Percentiles rank a stretch among this genome's conserved stretches.
Evolutionary conservation across 768 basidiomycete genomes (phyloP).

Genomic region (Boletus tylopilopsis): DNA sequence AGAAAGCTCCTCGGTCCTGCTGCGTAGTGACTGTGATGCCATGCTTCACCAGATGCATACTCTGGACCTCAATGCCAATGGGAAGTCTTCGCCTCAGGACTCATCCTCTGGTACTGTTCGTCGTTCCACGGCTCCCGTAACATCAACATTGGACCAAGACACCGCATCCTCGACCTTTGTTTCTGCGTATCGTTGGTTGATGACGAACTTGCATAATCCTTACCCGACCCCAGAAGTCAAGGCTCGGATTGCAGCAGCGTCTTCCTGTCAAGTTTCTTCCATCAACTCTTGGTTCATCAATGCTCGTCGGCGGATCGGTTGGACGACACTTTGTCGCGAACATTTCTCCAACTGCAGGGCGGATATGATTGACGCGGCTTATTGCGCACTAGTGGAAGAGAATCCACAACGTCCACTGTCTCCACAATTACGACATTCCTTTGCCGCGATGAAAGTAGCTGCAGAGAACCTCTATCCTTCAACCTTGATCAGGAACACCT

Average conservation of each 20-base stretch:
- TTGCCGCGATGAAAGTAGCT: slow-evolving; percentile 27
- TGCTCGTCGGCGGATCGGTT: slow-evolving; percentile 48
- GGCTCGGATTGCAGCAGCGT: slow-evolving; percentile 21
- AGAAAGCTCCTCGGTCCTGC: background rate
- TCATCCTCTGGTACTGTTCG: no score
- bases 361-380: slow-evolving; percentile 29
- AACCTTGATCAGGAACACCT: slow-evolving; percentile 22
- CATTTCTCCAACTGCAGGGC: slow-evolving; percentile 23
- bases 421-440: slow-evolving; percentile 21
- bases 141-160: no score
- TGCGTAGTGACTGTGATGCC: slow-evolving; percentile 3
- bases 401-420: slow-evolving; percentile 10
- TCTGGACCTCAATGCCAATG: background rate
- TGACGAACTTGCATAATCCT: slow-evolving; percentile 47
- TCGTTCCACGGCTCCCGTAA: no score
- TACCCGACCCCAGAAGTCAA: slow-evolving; percentile 39
- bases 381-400: slow-evolving; percentile 24
- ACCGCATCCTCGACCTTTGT: no score
- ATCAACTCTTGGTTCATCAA: slow-evolving; percentile 48
- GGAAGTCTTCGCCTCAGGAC: background rate
- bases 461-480: slow-evolving; percentile 33
- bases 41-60: slow-evolving; percentile 3
- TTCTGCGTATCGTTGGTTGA: slow-evolving; percentile 39
- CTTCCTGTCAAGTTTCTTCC: slow-evolving; percentile 20
- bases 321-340: slow-evolving; percentile 40